Evolutionary conservation across 2,329 filamentous ascomycete genomes (phyloP).

Genomic region (Aspergillus chevalieri): DNA sequence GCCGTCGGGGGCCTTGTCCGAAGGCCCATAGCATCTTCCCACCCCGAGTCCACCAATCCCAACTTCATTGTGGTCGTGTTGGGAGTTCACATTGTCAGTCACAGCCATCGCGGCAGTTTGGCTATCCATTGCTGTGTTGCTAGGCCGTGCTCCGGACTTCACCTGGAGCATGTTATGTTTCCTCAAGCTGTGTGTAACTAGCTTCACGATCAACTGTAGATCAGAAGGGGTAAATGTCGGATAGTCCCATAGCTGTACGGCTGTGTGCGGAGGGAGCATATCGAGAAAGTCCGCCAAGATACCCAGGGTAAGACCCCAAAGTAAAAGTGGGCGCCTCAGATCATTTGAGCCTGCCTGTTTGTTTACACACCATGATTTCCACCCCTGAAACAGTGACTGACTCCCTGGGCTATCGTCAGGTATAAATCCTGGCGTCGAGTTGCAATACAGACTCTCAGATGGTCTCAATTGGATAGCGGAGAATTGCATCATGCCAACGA

Average conservation of each 20-base stretch:
- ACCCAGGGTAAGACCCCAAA: conserved; percentile 64
- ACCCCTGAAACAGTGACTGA: conserved; percentile 19
- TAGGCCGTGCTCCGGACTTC: conserved; percentile 23
- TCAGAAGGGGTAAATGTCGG: conserved; percentile 62
- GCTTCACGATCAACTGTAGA: conserved; percentile 53
- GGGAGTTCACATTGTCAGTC: conserved; percentile 11
- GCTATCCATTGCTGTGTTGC: conserved; percentile 25
- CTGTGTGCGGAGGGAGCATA: conserved; percentile 57
- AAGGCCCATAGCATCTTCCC: conserved; percentile 26
- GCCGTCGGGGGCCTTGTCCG: conserved; percentile 18
- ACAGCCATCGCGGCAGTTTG: conserved; percentile 29
- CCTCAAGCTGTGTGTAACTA: conserved; percentile 55
- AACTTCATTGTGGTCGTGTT: conserved; percentile 28
- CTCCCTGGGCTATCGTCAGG: conserved; percentile 22
- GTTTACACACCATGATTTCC: conserved; percentile 22
- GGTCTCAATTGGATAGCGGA: conserved; percentile 59
- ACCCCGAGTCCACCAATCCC: conserved; percentile 35
- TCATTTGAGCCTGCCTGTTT: conserved; percentile 24
- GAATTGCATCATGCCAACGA: conserved; percentile 63
- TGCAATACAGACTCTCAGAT: conserved; percentile 55
- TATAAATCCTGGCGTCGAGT: conserved; percentile 47
- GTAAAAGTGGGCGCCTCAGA: conserved; percentile 47
- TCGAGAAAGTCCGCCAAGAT: conserved; percentile 63
- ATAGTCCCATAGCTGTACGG: conserved; percentile 59
- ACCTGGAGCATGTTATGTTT: conserved; percentile 41